phyloP scores from a whole-genome alignment of 768 basidiomycete species.

The Pleurotus ostreatus region DNA sequence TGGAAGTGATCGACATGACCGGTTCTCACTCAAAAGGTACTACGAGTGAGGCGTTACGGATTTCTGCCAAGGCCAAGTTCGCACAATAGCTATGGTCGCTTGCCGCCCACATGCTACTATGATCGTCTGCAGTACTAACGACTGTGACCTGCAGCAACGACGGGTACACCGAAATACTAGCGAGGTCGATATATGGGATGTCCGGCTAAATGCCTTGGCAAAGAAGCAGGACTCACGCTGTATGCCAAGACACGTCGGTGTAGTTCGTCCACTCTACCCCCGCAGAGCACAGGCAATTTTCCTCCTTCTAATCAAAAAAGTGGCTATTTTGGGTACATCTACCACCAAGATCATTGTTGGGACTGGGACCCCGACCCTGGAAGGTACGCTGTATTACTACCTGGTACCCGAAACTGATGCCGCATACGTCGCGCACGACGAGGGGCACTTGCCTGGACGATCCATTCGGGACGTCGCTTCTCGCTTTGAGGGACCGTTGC shows the following conservation, averaged over 20 bases:
- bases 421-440: no score
- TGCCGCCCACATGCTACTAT: background rate
- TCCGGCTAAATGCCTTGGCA: background rate
- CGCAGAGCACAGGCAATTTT: background rate
- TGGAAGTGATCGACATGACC: no score
- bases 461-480: constrained; percentile 7
- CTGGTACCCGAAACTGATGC: no score
- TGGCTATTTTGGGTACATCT: constrained; percentile 1
- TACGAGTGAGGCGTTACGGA: no score
- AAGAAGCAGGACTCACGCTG: background rate
- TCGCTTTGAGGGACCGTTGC: background rate
- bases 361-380: constrained; percentile 5
- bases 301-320: background rate
- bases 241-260: constrained; percentile 4
- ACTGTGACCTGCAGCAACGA: background rate
- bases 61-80: background rate
- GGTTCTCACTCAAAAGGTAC: no score
- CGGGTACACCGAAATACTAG: background rate
- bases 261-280: constrained; percentile 5
- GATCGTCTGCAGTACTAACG: background rate
- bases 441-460: background rate
- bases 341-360: background rate
- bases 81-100: background rate
- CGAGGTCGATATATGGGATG: background rate
- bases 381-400: background rate